Evolutionary conservation across 2,329 filamentous ascomycete genomes (phyloP).

Genomic region (Apiospora marii): DNA sequence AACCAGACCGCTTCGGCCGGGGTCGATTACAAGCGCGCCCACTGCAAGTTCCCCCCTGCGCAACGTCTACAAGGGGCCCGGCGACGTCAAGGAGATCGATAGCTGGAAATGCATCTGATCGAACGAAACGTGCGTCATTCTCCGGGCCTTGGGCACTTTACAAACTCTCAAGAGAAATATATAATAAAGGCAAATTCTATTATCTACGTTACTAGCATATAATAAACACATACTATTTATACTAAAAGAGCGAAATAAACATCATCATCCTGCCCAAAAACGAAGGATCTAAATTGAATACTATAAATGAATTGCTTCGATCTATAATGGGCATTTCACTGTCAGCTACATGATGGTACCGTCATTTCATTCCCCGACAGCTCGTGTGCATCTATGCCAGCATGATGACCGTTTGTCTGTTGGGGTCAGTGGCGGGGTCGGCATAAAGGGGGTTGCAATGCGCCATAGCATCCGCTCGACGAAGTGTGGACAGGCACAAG

Average conservation of each 20-base stretch:
- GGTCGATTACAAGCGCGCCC: constrained; percentile 30
- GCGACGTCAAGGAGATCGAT: constrained; percentile 10
- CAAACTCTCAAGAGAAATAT: not conserved
- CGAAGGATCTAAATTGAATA: too few species aligned
- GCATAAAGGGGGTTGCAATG: not conserved
- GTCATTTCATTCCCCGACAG: too few species aligned
- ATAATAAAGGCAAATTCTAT: not conserved
- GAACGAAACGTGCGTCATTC: not conserved
- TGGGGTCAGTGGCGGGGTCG: not conserved
- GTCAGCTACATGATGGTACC: too few species aligned
- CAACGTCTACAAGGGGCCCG: constrained; percentile 31
- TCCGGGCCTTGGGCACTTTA: not conserved
- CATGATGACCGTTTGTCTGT: not conserved
- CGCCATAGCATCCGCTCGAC: not conserved
- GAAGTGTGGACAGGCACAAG: not conserved
- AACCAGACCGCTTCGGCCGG: constrained; percentile 28
- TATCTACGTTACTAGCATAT: not conserved
- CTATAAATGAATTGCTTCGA: too few species aligned
- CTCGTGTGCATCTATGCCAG: too few species aligned
- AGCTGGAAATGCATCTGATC: constrained; percentile 20
- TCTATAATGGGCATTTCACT: too few species aligned
- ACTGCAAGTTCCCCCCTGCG: constrained; percentile 32
- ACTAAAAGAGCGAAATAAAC: not conserved
- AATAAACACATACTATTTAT: not conserved
- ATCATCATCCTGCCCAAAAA: not conserved